A percentile compares a stretch with the other conserved stretches of the same genome.
phyloP scores from a whole-genome alignment of 257 asterid species.

The Cordia subcordata region DNA sequence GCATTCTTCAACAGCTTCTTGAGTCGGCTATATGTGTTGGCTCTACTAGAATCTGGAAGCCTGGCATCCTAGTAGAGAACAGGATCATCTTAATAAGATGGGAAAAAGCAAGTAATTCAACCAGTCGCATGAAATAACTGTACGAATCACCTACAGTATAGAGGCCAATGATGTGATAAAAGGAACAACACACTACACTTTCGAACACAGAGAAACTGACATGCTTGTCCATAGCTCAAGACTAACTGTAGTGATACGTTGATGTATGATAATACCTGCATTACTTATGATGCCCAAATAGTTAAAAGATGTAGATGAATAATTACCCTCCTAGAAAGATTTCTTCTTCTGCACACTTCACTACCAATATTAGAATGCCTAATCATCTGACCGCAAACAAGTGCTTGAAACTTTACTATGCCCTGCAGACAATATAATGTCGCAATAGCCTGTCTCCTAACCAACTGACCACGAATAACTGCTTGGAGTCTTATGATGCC shows the following conservation, averaged over 20 bases:
- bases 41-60: constrained; percentile 16
- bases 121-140: no score
- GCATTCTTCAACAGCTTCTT: constrained; percentile 25
- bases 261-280: no score
- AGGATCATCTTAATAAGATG: constrained; percentile 1
- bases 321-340: constrained; percentile 24
- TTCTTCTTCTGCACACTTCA: constrained; percentile 14
- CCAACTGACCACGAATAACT: constrained; percentile 34
- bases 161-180: no score
- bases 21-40: constrained; percentile 6
- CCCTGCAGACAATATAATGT: constrained; percentile 30
- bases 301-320: no score
- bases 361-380: constrained; percentile 27
- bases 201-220: no score
- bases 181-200: no score
- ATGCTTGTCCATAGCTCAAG: no score
- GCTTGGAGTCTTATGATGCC: constrained; percentile 29
- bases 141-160: no score
- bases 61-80: constrained; percentile 24
- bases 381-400: constrained; percentile 30
- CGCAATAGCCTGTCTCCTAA: constrained; percentile 41
- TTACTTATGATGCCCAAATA: no score
- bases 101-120: neutral
- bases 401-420: constrained; percentile 39
- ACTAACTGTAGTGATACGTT: no score